These are phyloP conservation scores for Penicillium cataractarum DNA, from an alignment of 495 filamentous ascomycete genomes.

Conservation along the genomic window DNA sequence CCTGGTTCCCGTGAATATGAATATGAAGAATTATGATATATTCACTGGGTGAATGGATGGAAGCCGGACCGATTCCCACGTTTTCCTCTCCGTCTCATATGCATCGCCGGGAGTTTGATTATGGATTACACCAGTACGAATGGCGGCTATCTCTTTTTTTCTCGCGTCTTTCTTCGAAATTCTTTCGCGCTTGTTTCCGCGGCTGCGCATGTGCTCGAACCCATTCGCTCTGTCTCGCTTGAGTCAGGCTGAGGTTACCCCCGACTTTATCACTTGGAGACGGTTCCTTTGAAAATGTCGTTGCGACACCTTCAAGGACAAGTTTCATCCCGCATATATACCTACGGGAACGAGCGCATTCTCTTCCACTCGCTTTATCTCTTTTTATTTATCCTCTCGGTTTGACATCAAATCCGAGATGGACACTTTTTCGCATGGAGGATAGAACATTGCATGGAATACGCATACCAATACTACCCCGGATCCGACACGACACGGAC, in stretches of 20 bases:
- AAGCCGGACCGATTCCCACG: constrained; percentile 2
- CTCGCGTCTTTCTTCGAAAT: constrained; percentile 7
- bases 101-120: constrained; percentile 45
- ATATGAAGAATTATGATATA: constrained; percentile 2
- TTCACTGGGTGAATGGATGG: constrained; percentile 12
- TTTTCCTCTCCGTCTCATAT: constrained; percentile 28
- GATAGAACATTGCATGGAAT: constrained; percentile 38
- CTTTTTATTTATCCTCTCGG: constrained; percentile 10
- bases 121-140: constrained; percentile 24
- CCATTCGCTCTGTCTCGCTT: too few species aligned
- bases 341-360: background rate
- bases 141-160: constrained; percentile 26
- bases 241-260: background rate
- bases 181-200: background rate
- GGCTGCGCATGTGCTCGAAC: background rate
- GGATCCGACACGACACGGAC: constrained; percentile 5
- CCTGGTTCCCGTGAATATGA: constrained; percentile 12
- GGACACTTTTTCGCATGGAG: constrained; percentile 24
- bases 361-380: constrained; percentile 16
- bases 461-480: constrained; percentile 9
- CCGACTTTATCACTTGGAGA: background rate
- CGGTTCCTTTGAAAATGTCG: background rate
- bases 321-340: background rate
- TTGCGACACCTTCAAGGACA: background rate
- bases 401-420: background rate